Conservation (phyloP, 2,329 filamentous ascomycete genomes). For the Hymenoscyphus linearis region DNA sequence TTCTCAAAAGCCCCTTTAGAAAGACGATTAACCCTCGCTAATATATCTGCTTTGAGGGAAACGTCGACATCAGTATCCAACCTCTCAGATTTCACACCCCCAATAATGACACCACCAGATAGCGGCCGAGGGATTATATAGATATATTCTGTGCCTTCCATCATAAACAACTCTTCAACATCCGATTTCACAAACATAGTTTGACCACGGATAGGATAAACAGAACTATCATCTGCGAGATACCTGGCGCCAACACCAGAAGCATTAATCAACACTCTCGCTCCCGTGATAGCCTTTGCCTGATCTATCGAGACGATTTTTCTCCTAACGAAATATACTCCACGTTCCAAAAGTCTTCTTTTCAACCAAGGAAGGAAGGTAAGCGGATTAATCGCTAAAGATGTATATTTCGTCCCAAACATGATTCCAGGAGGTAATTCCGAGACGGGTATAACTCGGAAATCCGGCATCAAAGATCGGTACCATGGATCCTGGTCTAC, state of each 20-base stretch:
- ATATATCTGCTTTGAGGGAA: slow-evolving; percentile 21
- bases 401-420: slow-evolving; percentile 21
- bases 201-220: slow-evolving; percentile 22
- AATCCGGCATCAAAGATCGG: slow-evolving; percentile 21
- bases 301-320: slow-evolving; percentile 16
- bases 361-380: slow-evolving; percentile 23
- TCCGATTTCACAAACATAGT: slow-evolving; percentile 26
- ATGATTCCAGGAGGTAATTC: slow-evolving; percentile 16
- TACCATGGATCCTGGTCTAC: slow-evolving; percentile 22
- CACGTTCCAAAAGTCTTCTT: slow-evolving; percentile 11
- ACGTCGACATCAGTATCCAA: slow-evolving; percentile 23
- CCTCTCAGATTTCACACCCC: slow-evolving; percentile 25
- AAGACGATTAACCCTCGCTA: slow-evolving; percentile 24
- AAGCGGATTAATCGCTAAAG: slow-evolving; percentile 24
- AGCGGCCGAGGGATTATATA: slow-evolving; percentile 24
- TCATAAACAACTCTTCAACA: slow-evolving; percentile 20
- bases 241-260: slow-evolving; percentile 21
- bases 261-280: slow-evolving; percentile 23
- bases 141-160: slow-evolving; percentile 25
- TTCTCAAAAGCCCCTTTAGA: slow-evolving; percentile 22
- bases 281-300: slow-evolving; percentile 8
- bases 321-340: slow-evolving; percentile 21
- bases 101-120: slow-evolving; percentile 25
- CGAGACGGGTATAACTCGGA: slow-evolving; percentile 9
- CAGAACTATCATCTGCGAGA: slow-evolving; percentile 17